These are phyloP conservation scores for Asterophora lycoperdoides DNA, from an alignment of 768 basidiomycete genomes.

Conservation along the genomic window DNA sequence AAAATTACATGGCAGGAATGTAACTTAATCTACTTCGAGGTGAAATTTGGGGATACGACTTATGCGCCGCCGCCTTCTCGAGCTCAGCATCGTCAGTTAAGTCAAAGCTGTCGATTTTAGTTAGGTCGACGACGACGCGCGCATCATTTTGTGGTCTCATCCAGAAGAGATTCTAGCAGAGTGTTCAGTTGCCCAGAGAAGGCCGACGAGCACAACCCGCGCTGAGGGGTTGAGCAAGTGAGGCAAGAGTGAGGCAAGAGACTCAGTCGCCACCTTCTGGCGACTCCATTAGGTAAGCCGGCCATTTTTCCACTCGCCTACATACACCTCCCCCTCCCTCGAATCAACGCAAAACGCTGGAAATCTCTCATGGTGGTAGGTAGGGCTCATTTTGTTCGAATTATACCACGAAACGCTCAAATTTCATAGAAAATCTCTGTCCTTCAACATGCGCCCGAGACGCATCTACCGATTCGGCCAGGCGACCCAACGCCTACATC, in stretches of 20 bases:
- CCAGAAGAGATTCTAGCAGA: background rate
- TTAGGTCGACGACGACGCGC: conserved; percentile 5
- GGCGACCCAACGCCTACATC: conserved; percentile 87
- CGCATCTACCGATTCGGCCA: conserved; percentile 66
- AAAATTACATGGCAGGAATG: background rate
- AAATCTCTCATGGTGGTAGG: conserved; percentile 1
- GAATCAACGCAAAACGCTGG: background rate
- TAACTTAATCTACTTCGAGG: background rate
- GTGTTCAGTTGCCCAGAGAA: background rate
- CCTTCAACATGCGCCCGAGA: conserved; percentile 75
- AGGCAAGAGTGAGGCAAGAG: too few species aligned
- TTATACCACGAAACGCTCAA: background rate
- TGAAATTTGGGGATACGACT: background rate
- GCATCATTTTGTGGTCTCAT: conserved; percentile 11
- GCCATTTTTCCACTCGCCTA: background rate
- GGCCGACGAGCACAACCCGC: too few species aligned
- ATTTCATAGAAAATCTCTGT: conserved; percentile 74
- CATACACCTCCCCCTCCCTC: background rate
- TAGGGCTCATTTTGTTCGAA: background rate
- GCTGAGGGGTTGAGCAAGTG: too few species aligned
- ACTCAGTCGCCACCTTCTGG: too few species aligned
- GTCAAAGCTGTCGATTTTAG: background rate
- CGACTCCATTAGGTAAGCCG: background rate
- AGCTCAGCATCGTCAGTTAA: conserved; percentile 1
- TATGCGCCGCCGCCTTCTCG: background rate